Base-by-base conservation (phyloP, 177 flowering plant species). In the Tripterygium wilfordii region DNA sequence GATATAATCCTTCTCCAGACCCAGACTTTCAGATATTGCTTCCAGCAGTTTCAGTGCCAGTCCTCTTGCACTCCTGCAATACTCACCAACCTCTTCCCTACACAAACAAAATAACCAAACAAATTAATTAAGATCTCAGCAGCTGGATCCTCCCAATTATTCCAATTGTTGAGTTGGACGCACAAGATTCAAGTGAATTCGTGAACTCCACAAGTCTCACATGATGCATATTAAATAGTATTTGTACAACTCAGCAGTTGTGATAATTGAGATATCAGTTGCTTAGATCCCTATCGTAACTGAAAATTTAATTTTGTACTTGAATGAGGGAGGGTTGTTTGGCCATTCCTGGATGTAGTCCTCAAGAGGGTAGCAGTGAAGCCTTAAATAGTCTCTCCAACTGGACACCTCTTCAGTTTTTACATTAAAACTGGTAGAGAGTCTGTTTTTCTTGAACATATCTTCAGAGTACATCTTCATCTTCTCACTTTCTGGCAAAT, bases 321-420 rank as follows among this genome's bases (percentile, higher is more conserved):
- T 74, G 65, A 82, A 82, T 17, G 69, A 53, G 1, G 77, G 53
- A 51, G 88, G 88, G 33, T 62, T 58, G 5, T 70, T 27, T 10
- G 88, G 85, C 88, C 85, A 82, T 20, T 79, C 70, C n/a, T 64
- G 35, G 1, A 75, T 22, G 41, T 62, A 75, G 14, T 76, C 74
- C 53, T 82, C 65, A 1, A 82, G 56, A 54, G 88, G 88, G 46
- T 70, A 62, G 58, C 88, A 82, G 41, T 82, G 82, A 37, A 82
- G 73, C 50, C 83, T 68, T n/a, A 79, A 49, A 46, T 50, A 79
- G 30, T 79, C 85, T 26, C 85, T 77, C 85, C 83, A 82, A 32
- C 64, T 75, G 2, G 76, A 47, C 1, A 75, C 73, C 51, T 67
- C 62, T 48, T 80, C 91, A 0, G 66, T 74, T 32, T 68, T 76